A percentile compares a stretch with the other conserved stretches of the same genome.
These are phyloP conservation scores for Medakamo hakoo DNA, from an alignment of 139 green algal genomes.

Conservation along the genomic window DNA sequence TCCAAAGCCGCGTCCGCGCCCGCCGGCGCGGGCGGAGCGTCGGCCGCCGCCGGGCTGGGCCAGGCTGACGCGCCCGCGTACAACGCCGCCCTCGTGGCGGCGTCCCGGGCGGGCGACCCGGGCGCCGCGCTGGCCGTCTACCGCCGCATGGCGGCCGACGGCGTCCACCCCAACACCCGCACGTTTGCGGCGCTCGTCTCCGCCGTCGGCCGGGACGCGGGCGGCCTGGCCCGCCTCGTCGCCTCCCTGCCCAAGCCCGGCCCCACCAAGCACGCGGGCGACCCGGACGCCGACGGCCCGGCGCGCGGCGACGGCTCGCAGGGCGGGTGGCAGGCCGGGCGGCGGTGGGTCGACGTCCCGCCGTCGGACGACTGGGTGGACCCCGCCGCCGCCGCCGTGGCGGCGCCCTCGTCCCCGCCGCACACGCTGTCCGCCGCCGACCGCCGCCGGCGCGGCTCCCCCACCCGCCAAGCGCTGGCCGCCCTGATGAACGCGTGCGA, in stretches of 20 bases:
- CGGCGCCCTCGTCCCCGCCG: constrained; percentile 56
- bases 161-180: constrained; percentile 51
- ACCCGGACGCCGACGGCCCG: no score
- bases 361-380: constrained; percentile 22
- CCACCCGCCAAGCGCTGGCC: no score
- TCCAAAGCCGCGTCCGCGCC: neutral
- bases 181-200: constrained; percentile 77
- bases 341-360: neutral
- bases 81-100: constrained; percentile 55
- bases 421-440: constrained; percentile 37
- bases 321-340: constrained; percentile 7
- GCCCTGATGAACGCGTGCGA: constrained; percentile 18
- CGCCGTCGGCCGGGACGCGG: constrained; percentile 50
- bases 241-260: no score
- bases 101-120: constrained; percentile 29
- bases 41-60: constrained; percentile 30
- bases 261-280: no score
- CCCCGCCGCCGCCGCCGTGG: constrained; percentile 24
- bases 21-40: neutral
- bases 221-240: constrained; percentile 25
- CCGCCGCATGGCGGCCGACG: constrained; percentile 53
- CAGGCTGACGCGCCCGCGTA: constrained; percentile 68
- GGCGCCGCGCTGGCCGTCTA: constrained; percentile 54
- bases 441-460: no score
- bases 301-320: constrained; percentile 44